These are phyloP conservation scores for Camelina sativa DNA, from an alignment of 345 rosid genomes.

Conservation along the genomic window DNA sequence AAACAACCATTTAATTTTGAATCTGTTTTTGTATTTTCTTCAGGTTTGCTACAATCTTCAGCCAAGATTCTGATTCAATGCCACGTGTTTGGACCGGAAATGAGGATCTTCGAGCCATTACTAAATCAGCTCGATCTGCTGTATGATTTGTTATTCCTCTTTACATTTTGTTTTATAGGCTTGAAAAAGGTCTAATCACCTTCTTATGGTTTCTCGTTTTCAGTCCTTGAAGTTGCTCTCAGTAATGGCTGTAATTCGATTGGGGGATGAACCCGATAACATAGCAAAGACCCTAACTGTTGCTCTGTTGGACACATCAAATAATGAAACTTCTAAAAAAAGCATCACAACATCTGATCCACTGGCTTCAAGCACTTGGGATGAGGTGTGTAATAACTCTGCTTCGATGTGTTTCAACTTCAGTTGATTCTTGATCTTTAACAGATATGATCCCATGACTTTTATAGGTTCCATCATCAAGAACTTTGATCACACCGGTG, in stretches of 20 bases:
- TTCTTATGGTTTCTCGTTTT: constrained; percentile 23
- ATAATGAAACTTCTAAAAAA: constrained; percentile 50
- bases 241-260: constrained; percentile 75
- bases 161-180: neutral
- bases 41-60: constrained; percentile 82
- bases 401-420: constrained; percentile 1
- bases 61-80: constrained; percentile 95
- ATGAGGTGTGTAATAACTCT: constrained; percentile 53
- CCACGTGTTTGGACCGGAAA: constrained; percentile 98
- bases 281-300: constrained; percentile 60
- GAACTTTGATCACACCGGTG: constrained; percentile 86
- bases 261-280: constrained; percentile 68
- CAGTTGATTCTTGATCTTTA: constrained; percentile 2
- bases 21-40: constrained; percentile 2
- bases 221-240: constrained; percentile 92
- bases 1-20: neutral
- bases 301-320: constrained; percentile 63
- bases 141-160: constrained; percentile 48
- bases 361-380: constrained; percentile 90
- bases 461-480: constrained; percentile 70
- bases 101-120: constrained; percentile 90
- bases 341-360: constrained; percentile 64
- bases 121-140: constrained; percentile 79
- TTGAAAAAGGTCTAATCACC: neutral
- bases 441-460: neutral